Percentiles rank a stretch among this genome's conserved stretches.
Conservation (phyloP, 139 green algal genomes). For the Marvania coccoides region DNA sequence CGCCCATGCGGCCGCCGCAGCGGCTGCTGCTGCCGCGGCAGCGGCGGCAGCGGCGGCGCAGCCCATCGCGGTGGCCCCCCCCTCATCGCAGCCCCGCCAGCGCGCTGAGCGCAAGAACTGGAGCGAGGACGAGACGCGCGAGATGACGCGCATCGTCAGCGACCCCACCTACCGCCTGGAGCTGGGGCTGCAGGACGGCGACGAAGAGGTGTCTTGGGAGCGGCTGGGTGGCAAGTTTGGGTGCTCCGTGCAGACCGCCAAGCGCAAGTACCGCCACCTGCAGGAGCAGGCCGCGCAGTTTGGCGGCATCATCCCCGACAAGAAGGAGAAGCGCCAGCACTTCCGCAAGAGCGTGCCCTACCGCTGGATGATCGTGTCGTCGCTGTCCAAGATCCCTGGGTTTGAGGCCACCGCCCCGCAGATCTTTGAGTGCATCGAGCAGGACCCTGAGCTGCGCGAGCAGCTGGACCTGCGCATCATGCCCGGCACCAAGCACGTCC, state of each 20-base stretch:
- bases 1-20: background rate
- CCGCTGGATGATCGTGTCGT: constrained; percentile 32
- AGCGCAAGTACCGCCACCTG: constrained; percentile 22
- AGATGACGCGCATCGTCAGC: constrained; percentile 5
- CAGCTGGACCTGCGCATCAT: constrained; percentile 30
- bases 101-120: constrained; percentile 26
- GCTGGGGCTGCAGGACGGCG: background rate
- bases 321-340: constrained; percentile 20
- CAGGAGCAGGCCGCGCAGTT: background rate
- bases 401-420: background rate
- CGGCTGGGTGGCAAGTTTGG: constrained; percentile 2
- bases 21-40: background rate
- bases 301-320: background rate
- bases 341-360: constrained; percentile 22
- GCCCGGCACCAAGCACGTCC: constrained; percentile 31
- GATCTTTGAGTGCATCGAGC: constrained; percentile 18
- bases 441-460: background rate
- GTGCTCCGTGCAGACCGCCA: constrained; percentile 10
- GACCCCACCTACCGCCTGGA: background rate
- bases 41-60: background rate
- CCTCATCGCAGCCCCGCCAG: background rate
- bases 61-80: too few species aligned
- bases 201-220: constrained; percentile 3
- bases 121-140: constrained; percentile 13
- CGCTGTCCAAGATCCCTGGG: background rate